phyloP scores from a whole-genome alignment of 2,329 filamentous ascomycete species.

The Pseudopithomyces maydicus region DNA sequence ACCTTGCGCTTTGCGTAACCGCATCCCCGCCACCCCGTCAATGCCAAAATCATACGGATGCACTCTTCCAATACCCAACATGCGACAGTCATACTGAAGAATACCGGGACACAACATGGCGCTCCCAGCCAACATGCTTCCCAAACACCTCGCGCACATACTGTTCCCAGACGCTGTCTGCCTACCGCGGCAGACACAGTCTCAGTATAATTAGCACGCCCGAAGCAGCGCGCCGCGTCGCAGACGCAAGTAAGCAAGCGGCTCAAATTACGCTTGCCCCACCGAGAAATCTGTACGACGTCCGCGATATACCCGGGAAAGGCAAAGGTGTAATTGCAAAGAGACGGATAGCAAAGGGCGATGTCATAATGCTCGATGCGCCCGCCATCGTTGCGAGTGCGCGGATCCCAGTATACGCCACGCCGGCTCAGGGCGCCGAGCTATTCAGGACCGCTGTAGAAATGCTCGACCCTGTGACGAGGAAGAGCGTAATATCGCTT shows the following conservation, averaged over 20 bases:
- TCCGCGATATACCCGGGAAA: slow-evolving; percentile 25
- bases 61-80: background rate
- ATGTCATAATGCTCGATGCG: slow-evolving; percentile 25
- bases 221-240: slow-evolving; percentile 19
- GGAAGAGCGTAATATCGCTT: slow-evolving; percentile 13
- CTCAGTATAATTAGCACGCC: slow-evolving; percentile 28
- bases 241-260: slow-evolving; percentile 13
- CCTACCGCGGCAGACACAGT: slow-evolving; percentile 18
- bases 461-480: slow-evolving; percentile 14
- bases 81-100: background rate
- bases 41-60: background rate
- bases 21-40: no score
- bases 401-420: slow-evolving; percentile 19
- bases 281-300: slow-evolving; percentile 12
- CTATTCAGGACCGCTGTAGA: slow-evolving; percentile 19
- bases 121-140: slow-evolving; percentile 20
- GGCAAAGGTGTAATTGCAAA: slow-evolving; percentile 28
- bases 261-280: background rate
- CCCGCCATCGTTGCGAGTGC: slow-evolving; percentile 27
- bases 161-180: slow-evolving; percentile 22
- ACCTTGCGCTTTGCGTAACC: no score
- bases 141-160: slow-evolving; percentile 12
- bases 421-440: slow-evolving; percentile 11
- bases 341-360: slow-evolving; percentile 17
- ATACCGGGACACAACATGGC: slow-evolving; percentile 17